phyloP scores from a whole-genome alignment of 2,329 filamentous ascomycete species.

The Fusarium udum region DNA sequence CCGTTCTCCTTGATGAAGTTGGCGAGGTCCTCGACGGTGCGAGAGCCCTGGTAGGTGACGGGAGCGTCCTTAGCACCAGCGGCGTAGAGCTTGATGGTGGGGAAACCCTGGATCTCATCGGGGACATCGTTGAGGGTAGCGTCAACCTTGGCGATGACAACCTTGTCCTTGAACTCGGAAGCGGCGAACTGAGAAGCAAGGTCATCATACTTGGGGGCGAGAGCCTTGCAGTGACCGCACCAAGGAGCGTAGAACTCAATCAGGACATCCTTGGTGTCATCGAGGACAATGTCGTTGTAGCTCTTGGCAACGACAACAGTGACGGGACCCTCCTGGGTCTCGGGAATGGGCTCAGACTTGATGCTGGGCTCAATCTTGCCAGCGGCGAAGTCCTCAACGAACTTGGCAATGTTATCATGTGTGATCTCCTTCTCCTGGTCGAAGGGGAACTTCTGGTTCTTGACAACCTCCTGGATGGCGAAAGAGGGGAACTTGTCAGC shows the following conservation, averaged over 20 bases:
- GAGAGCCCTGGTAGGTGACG: slow-evolving; percentile 85
- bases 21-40: slow-evolving; percentile 90
- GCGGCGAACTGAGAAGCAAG: slow-evolving; percentile 80
- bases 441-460: slow-evolving; percentile 98
- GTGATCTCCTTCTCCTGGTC: slow-evolving; percentile 85
- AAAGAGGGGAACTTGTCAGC: slow-evolving; percentile 95
- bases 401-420: slow-evolving; percentile 75
- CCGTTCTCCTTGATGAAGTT: slow-evolving; percentile 96
- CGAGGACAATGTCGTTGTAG: slow-evolving; percentile 90
- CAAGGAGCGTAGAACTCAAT: slow-evolving; percentile 99
- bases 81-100: slow-evolving; percentile 97
- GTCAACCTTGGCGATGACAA: slow-evolving; percentile 97
- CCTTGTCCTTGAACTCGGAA: slow-evolving; percentile 82
- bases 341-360: slow-evolving; percentile 97
- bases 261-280: slow-evolving; percentile 96
- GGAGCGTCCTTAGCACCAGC: slow-evolving; percentile 88
- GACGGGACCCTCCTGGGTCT: slow-evolving; percentile 90
- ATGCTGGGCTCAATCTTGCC: slow-evolving; percentile 95
- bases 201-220: slow-evolving; percentile 96
- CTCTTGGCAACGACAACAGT: slow-evolving; percentile 90
- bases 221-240: slow-evolving; percentile 99
- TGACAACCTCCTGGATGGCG: slow-evolving; percentile 93
- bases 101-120: slow-evolving; percentile 97
- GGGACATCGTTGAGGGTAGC: slow-evolving; percentile 96
- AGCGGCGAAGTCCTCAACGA: slow-evolving; percentile 83